Percentiles rank a stretch among this genome's conserved stretches.
phyloP scores from a whole-genome alignment of 2,329 filamentous ascomycete species.

The Xylaria sp. region DNA sequence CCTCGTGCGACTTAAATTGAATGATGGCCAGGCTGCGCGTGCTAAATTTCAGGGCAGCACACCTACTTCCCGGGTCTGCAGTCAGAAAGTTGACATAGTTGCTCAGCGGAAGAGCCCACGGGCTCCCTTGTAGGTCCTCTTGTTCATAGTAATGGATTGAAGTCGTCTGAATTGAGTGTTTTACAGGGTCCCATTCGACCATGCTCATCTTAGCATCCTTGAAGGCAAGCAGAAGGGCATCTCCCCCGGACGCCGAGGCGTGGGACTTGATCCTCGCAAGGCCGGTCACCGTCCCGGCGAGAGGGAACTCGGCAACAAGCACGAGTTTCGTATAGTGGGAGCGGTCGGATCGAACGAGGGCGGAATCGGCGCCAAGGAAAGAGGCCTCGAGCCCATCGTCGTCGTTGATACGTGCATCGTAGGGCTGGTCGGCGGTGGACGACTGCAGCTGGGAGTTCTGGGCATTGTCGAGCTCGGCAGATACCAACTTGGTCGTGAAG shows the following conservation, averaged over 20 bases:
- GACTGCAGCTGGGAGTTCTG: slow-evolving; percentile 54
- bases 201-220: slow-evolving; percentile 93
- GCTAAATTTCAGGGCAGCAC: slow-evolving; percentile 94
- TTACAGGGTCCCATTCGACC: slow-evolving; percentile 90
- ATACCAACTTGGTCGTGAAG: slow-evolving; percentile 77
- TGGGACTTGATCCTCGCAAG: slow-evolving; percentile 80
- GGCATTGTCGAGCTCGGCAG: slow-evolving; percentile 68
- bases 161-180: slow-evolving; percentile 81
- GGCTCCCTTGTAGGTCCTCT: slow-evolving; percentile 84
- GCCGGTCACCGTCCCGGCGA: slow-evolving; percentile 87
- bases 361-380: slow-evolving; percentile 71
- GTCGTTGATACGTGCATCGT: slow-evolving; percentile 66
- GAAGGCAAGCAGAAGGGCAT: slow-evolving; percentile 84
- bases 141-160: slow-evolving; percentile 99
- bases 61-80: slow-evolving; percentile 91
- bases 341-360: slow-evolving; percentile 70
- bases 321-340: slow-evolving; percentile 80
- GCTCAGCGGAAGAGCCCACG: slow-evolving; percentile 81
- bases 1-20: slow-evolving; percentile 86
- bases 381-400: slow-evolving; percentile 74
- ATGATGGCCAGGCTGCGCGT: slow-evolving; percentile 89
- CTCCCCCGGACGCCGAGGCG: slow-evolving; percentile 80
- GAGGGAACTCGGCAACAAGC: slow-evolving; percentile 83
- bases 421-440: slow-evolving; percentile 58
- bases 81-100: slow-evolving; percentile 84